These are phyloP conservation scores for Pseudognaphalium luteoalbum DNA, from an alignment of 129 eudicot species.

Conservation along the genomic window DNA sequence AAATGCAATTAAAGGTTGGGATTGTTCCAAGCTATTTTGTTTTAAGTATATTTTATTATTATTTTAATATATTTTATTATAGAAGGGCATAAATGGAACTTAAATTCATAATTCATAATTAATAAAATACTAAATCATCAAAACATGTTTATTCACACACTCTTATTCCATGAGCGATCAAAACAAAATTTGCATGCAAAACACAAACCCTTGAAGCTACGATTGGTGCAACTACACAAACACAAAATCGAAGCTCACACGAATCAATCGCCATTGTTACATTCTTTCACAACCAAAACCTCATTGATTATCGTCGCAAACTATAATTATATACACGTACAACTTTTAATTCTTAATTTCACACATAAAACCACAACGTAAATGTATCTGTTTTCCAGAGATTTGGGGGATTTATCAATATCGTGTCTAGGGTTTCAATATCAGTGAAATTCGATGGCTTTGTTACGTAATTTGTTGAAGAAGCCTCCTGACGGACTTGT, in stretches of 20 bases:
- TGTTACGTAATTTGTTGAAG: constrained; percentile 69
- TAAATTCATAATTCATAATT: too few relatives aligned
- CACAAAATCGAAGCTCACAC: constrained; percentile 29
- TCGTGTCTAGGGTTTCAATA: constrained; percentile 36
- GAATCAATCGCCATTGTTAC: constrained; percentile 21
- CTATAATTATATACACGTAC: not conserved
- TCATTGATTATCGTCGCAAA: constrained; percentile 9
- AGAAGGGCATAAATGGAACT: not conserved
- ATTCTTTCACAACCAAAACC: constrained; percentile 14
- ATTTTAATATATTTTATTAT: too few relatives aligned
- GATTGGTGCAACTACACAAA: not conserved
- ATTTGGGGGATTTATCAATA: constrained; percentile 26
- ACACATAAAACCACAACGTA: constrained; percentile 25
- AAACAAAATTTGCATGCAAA: constrained; percentile 8
- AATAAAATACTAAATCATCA: not conserved
- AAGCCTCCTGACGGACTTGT: constrained; percentile 94
- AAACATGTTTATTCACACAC: not conserved
- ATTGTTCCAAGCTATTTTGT: too few relatives aligned
- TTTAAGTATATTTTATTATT: too few relatives aligned
- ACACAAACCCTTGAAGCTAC: not conserved
- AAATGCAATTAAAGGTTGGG: too few relatives aligned
- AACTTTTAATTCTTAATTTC: not conserved
- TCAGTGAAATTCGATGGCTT: constrained; percentile 52
- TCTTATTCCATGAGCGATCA: not conserved
- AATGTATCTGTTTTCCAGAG: constrained; percentile 23